A percentile compares a stretch with the other conserved stretches of the same genome.
Conservation (phyloP, 768 basidiomycete genomes). For the Pleurotus platypus region DNA sequence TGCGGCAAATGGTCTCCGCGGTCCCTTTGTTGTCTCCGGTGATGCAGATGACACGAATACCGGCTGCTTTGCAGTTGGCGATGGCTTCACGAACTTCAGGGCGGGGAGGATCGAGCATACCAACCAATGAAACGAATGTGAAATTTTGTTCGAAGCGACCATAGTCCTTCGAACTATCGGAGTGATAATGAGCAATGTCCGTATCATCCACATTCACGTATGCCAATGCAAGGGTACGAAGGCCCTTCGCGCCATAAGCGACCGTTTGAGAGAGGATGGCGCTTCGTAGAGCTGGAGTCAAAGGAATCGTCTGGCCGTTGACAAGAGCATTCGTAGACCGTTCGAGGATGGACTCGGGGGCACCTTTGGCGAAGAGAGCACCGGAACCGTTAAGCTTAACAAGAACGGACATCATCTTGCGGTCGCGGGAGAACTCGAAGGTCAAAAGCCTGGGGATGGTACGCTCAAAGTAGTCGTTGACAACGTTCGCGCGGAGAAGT, state of each 20-base stretch:
- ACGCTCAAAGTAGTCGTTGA: constrained; percentile 81
- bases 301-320: constrained; percentile 56
- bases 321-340: constrained; percentile 76
- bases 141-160: constrained; percentile 87
- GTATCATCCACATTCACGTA: constrained; percentile 76
- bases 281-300: constrained; percentile 59
- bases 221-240: constrained; percentile 90
- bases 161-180: constrained; percentile 78
- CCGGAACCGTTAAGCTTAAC: constrained; percentile 65
- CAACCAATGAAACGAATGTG: constrained; percentile 92
- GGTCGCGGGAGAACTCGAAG: constrained; percentile 96
- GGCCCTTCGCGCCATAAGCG: constrained; percentile 74
- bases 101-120: constrained; percentile 97
- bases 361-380: constrained; percentile 92
- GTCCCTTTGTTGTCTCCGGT: constrained; percentile 98
- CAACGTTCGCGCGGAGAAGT: constrained; percentile 67
- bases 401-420: constrained; percentile 99
- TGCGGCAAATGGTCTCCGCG: constrained; percentile 94
- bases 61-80: constrained; percentile 86
- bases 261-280: constrained; percentile 62
- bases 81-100: constrained; percentile 88
- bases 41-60: constrained; percentile 95
- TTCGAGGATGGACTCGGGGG: constrained; percentile 92
- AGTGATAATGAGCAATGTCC: constrained; percentile 78
- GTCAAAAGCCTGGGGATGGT: constrained; percentile 80